These are phyloP conservation scores for Boletellus ananiceps DNA, from an alignment of 768 basidiomycete species.

Conservation along the genomic window DNA sequence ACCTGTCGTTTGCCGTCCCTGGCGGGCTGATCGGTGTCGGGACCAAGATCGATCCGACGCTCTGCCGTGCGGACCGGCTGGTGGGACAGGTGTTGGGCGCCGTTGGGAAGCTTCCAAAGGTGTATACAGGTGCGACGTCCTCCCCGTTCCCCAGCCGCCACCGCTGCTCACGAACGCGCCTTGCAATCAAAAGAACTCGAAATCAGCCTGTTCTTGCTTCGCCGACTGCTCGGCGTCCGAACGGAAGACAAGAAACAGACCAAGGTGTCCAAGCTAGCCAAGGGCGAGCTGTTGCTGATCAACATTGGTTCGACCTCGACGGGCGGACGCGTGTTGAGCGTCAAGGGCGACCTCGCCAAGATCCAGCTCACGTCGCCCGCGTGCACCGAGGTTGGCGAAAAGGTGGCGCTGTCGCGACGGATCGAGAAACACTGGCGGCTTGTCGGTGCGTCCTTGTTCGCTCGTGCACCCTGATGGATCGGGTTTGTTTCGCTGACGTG, in stretches of 20 bases:
- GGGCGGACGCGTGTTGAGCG: constrained; percentile 89
- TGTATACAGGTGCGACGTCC: constrained; percentile 67
- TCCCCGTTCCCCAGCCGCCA: neutral
- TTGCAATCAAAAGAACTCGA: constrained; percentile 72
- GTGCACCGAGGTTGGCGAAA: constrained; percentile 95
- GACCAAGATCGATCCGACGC: constrained; percentile 91
- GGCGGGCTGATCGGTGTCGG: constrained; percentile 98
- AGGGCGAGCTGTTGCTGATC: constrained; percentile 90
- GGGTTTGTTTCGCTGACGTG: constrained; percentile 2
- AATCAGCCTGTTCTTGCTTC: constrained; percentile 90
- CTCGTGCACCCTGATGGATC: too few species aligned
- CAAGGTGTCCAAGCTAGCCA: constrained; percentile 86
- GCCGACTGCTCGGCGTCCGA: constrained; percentile 94
- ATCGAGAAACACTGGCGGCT: constrained; percentile 99
- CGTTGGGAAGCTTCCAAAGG: constrained; percentile 89
- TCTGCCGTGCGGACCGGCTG: constrained; percentile 94
- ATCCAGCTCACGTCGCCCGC: constrained; percentile 92
- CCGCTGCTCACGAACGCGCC: too few species aligned
- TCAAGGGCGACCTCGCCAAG: constrained; percentile 93
- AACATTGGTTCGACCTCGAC: constrained; percentile 98
- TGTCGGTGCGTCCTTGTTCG: constrained; percentile 52
- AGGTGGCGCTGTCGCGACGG: constrained; percentile 89
- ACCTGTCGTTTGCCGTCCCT: constrained; percentile 91
- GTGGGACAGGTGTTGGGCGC: constrained; percentile 96
- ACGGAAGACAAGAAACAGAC: constrained; percentile 99